A percentile compares a stretch with the other conserved stretches of the same genome.
These are phyloP conservation scores for Solanum paucissectum DNA, from an alignment of 257 asterid genomes.

Conservation along the genomic window DNA sequence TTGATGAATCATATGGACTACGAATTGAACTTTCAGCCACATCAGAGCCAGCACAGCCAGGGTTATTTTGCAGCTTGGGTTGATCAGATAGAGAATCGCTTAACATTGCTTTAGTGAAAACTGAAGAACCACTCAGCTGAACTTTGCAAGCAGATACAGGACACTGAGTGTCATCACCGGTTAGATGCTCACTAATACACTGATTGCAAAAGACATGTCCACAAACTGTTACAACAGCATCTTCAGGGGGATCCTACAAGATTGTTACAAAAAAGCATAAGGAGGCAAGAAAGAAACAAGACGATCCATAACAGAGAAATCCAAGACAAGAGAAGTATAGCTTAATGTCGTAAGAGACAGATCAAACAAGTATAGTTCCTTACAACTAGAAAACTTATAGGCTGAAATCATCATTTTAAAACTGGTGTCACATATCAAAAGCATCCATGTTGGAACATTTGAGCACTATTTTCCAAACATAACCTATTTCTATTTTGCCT, in stretches of 20 bases:
- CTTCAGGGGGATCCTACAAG: constrained; percentile 94
- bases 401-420: neutral
- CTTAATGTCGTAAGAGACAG: neutral
- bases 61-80: constrained; percentile 15
- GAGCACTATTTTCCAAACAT: neutral
- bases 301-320: neutral
- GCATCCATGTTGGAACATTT: neutral
- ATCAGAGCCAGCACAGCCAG: constrained; percentile 21
- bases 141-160: constrained; percentile 71
- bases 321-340: neutral
- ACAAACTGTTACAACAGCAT: constrained; percentile 78
- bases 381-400: neutral
- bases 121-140: constrained; percentile 36
- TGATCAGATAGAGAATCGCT: constrained; percentile 46
- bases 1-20: constrained; percentile 61
- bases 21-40: constrained; percentile 22
- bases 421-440: neutral
- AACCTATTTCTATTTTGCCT: neutral
- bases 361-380: neutral
- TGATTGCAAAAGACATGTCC: constrained; percentile 94
- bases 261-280: neutral
- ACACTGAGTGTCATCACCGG: constrained; percentile 74
- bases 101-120: constrained; percentile 55
- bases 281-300: neutral
- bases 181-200: constrained; percentile 80